phyloP scores from a whole-genome alignment of 2,329 filamentous ascomycete genomes.

The Plectosphaerella plurivora region DNA sequence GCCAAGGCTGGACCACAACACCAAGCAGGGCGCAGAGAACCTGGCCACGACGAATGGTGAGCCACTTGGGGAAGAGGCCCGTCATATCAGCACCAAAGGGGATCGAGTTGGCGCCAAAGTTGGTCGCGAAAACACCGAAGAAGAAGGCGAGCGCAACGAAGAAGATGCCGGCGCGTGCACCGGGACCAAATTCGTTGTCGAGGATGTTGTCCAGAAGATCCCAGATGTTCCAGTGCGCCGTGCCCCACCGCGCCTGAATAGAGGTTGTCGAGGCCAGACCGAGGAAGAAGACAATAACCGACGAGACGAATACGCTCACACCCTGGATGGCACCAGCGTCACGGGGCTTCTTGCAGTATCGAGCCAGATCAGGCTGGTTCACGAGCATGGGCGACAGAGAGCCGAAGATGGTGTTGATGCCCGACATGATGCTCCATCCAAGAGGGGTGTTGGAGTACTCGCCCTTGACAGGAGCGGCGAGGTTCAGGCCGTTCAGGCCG shows the following conservation, averaged over 20 bases:
- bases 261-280: constrained; percentile 23
- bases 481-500: constrained; percentile 18
- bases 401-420: constrained; percentile 33
- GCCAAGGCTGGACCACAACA: constrained; percentile 25
- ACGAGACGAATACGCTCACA: constrained; percentile 16
- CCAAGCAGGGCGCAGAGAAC: constrained; percentile 24
- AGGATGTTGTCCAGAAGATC: constrained; percentile 29
- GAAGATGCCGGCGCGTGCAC: constrained; percentile 24
- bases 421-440: constrained; percentile 30
- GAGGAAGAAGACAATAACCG: constrained; percentile 21
- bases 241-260: constrained; percentile 26
- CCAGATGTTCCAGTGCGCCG: constrained; percentile 32
- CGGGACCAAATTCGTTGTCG: constrained; percentile 26
- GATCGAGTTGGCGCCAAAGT: constrained; percentile 23
- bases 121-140: constrained; percentile 16
- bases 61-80: constrained; percentile 21
- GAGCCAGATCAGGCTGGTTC: constrained; percentile 29
- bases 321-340: constrained; percentile 26
- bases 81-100: constrained; percentile 28
- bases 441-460: constrained; percentile 19
- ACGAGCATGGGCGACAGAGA: constrained; percentile 26
- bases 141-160: constrained; percentile 20
- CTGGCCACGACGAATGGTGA: constrained; percentile 26
- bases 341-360: constrained; percentile 24
- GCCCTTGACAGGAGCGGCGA: constrained; percentile 18